Conservation (phyloP, 179 eudicot species). For the Monotropa hypopitys region DNA sequence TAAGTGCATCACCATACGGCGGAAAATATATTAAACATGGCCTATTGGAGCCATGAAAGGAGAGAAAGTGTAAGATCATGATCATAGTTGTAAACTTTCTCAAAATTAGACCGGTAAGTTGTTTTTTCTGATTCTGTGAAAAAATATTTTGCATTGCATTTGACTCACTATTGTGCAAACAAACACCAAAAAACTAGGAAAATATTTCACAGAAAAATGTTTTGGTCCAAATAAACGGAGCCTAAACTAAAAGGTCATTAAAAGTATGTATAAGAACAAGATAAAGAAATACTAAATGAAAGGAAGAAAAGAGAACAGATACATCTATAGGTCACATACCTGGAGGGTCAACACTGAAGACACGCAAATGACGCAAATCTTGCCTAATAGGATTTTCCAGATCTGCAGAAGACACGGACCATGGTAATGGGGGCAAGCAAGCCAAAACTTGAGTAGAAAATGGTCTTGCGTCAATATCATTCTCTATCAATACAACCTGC, state of each 20-base stretch:
- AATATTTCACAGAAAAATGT: background rate
- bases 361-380: slow-evolving; percentile 75
- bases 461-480: slow-evolving; percentile 81
- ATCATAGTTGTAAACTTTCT: background rate
- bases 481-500: slow-evolving; percentile 96
- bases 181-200: background rate
- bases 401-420: slow-evolving; percentile 77
- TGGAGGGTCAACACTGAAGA: slow-evolving; percentile 98
- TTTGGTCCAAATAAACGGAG: background rate
- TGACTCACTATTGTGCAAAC: background rate
- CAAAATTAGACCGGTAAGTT: background rate
- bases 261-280: slow-evolving; percentile 4
- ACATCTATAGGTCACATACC: slow-evolving; percentile 27
- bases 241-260: background rate
- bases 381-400: slow-evolving; percentile 77
- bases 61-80: background rate
- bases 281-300: background rate
- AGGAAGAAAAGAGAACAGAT: background rate
- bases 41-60: background rate
- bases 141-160: background rate
- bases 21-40: background rate
- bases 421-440: slow-evolving; percentile 93
- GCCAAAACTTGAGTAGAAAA: slow-evolving; percentile 88
- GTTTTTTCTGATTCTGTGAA: background rate
- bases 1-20: background rate